Base-by-base conservation (phyloP, 768 basidiomycete genomes). In the Rhodotorula kratochvilovae region DNA sequence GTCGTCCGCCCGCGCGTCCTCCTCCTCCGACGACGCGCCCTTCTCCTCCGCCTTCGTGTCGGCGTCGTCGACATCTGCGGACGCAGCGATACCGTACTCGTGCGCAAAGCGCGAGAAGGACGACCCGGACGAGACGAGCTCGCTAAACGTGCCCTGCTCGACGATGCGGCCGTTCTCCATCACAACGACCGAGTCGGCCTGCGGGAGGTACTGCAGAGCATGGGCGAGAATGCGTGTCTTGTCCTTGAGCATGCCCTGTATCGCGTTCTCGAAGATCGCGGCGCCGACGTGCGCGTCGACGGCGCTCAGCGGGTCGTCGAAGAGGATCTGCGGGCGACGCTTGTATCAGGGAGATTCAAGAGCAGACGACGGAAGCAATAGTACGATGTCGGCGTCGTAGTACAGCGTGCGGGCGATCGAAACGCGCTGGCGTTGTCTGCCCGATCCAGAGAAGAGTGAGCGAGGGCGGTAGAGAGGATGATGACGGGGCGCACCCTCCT, bases 181-280 rank as follows among this genome's bases (percentile, higher is more conserved):
- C 45, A 88, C 87, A 77, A 88, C 87, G 78, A 97, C 89, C 39
- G 17, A 23, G 43, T 95, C 92, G 36, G 91, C 90, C 67, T 89
- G 84, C 1, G 90, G 89, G 35, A 97, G 85, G 82, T 94, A 90
- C 80, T 95, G 92, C 16, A 95, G 83, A 2, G 90, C 91, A 77
- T 95, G 92, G 0, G 93, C 92, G 62, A 97, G 86, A 57, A 97
- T 83, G 39, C 91, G 85, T 15, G 93, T 95, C 79, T 91, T 91
- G 55, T 84, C 85, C 10, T 82, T 78, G 23, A 86, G 82, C 25
- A 84, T 85, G 65, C 86, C 85, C 67, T 87, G 83, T 59, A 95
- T 84, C 19, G 92, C 89, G 68, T 93, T 88, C 77, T 89, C 86
- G 82, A 94, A 91, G n/a, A 94, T 87, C 4, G 86, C 85, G 79